phyloP scores from a whole-genome alignment of 352 stramenopile species.

The Pythium aphanidermatum region DNA sequence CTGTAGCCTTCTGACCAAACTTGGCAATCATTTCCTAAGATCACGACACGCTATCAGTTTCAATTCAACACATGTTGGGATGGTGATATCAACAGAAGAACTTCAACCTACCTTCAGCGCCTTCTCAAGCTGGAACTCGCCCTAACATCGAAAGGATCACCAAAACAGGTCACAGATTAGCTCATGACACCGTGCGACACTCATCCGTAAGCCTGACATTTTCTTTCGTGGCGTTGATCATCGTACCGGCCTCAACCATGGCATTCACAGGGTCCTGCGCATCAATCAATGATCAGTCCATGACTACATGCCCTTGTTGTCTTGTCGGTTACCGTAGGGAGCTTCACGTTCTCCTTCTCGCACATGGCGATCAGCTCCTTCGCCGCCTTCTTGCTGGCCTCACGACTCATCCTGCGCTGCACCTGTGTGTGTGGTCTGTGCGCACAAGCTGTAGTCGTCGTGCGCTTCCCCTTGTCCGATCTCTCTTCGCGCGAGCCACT shows the following conservation, averaged over 20 bases:
- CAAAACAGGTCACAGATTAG: constrained; percentile 1
- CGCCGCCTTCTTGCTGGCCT: constrained; percentile 53
- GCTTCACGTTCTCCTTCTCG: constrained; percentile 63
- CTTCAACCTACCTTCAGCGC: constrained; percentile 63
- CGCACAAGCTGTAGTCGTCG: not conserved
- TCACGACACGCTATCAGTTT: not conserved
- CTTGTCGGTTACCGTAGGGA: constrained; percentile 75
- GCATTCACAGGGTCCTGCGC: constrained; percentile 69
- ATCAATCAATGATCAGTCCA: too few relatives aligned
- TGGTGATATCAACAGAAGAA: too few relatives aligned
- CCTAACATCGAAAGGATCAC: constrained; percentile 29
- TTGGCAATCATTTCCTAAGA: constrained; percentile 73
- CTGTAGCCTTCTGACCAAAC: constrained; percentile 52
- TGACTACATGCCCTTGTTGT: too few relatives aligned
- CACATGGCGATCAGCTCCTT: constrained; percentile 82
- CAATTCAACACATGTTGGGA: too few relatives aligned
- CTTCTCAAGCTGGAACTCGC: constrained; percentile 67
- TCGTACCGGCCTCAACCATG: constrained; percentile 74
- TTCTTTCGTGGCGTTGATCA: constrained; percentile 81
- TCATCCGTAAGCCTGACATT: constrained; percentile 26
- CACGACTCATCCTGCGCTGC: constrained; percentile 23
- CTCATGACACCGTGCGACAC: not conserved
- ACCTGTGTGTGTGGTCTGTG: not conserved
- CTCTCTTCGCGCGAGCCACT: too few relatives aligned
- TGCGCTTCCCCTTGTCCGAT: not conserved